phyloP scores from a whole-genome alignment of 495 filamentous ascomycete genomes.

The Xylaria grammica region DNA sequence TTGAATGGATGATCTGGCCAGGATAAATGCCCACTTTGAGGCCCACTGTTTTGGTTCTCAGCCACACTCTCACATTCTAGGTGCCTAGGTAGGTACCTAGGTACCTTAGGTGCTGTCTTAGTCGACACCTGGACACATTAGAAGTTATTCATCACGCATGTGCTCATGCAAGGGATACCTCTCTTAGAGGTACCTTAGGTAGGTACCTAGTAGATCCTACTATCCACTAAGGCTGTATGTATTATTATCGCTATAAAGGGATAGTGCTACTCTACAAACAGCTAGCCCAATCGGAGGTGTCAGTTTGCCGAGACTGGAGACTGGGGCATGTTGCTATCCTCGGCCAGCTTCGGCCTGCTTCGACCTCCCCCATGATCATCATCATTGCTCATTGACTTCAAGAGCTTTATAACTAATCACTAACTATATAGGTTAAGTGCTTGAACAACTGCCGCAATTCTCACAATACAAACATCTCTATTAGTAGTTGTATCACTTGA shows the following conservation, averaged over 20 bases:
- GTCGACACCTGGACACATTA: too few relatives aligned
- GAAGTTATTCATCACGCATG: too few relatives aligned
- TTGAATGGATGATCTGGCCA: constrained; percentile 21
- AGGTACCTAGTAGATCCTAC: too few relatives aligned
- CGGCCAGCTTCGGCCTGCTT: constrained; percentile 39
- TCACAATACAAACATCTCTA: not conserved
- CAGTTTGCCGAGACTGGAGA: not conserved
- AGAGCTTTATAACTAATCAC: constrained; percentile 6
- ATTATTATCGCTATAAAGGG: not conserved
- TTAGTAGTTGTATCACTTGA: not conserved
- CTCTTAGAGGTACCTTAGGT: too few relatives aligned
- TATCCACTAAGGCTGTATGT: not conserved
- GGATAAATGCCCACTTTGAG: constrained; percentile 8
- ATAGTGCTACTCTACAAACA: not conserved
- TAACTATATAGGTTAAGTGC: not conserved
- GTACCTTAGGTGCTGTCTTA: too few relatives aligned
- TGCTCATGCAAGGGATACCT: not conserved
- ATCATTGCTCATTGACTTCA: constrained; percentile 17
- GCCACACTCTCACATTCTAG: not conserved
- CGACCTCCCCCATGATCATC: not conserved
- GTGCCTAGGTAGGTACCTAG: too few relatives aligned
- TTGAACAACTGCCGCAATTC: not conserved
- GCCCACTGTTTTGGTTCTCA: constrained; percentile 10
- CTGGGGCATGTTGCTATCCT: constrained; percentile 26
- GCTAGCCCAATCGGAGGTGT: not conserved